A percentile compares a stretch with the other conserved stretches of the same genome.
Evolutionary conservation across 331 rosid species (phyloP).

Genomic region (Acacia concinna): DNA sequence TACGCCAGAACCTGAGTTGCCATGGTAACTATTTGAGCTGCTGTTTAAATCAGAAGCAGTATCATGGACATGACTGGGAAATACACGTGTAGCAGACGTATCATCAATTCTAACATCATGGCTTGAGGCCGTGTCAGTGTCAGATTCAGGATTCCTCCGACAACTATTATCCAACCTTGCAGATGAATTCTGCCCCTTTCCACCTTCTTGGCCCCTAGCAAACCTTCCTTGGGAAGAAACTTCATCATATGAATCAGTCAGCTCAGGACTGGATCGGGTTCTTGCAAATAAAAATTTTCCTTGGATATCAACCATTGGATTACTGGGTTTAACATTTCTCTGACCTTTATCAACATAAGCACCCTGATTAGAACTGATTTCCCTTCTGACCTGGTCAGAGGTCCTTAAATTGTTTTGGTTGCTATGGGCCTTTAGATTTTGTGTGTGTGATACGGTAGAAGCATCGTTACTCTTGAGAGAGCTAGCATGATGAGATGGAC

Average conservation of each 20-base stretch:
- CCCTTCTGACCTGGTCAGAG: slow-evolving; percentile 51
- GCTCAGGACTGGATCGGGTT: slow-evolving; percentile 85
- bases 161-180: slow-evolving; percentile 48
- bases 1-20: slow-evolving; percentile 38
- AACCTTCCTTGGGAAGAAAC: slow-evolving; percentile 50
- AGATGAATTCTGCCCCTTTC: slow-evolving; percentile 41
- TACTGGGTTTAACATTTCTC: slow-evolving; percentile 46
- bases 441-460: slow-evolving; percentile 36
- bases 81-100: slow-evolving; percentile 35
- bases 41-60: slow-evolving; percentile 43
- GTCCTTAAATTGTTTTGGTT: slow-evolving; percentile 46
- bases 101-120: slow-evolving; percentile 48
- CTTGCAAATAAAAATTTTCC: slow-evolving; percentile 71
- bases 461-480: slow-evolving; percentile 39
- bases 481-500: slow-evolving; percentile 42
- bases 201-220: slow-evolving; percentile 49
- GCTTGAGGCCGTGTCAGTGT: slow-evolving; percentile 40
- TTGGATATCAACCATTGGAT: slow-evolving; percentile 47
- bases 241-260: slow-evolving; percentile 69
- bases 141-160: slow-evolving; percentile 52
- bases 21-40: slow-evolving; percentile 48
- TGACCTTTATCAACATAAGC: slow-evolving; percentile 44
- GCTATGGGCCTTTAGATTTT: slow-evolving; percentile 43
- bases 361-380: slow-evolving; percentile 42
- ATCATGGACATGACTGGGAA: slow-evolving; percentile 44